phyloP scores from a whole-genome alignment of 768 basidiomycete species.

The Fomitopsis serialis region DNA sequence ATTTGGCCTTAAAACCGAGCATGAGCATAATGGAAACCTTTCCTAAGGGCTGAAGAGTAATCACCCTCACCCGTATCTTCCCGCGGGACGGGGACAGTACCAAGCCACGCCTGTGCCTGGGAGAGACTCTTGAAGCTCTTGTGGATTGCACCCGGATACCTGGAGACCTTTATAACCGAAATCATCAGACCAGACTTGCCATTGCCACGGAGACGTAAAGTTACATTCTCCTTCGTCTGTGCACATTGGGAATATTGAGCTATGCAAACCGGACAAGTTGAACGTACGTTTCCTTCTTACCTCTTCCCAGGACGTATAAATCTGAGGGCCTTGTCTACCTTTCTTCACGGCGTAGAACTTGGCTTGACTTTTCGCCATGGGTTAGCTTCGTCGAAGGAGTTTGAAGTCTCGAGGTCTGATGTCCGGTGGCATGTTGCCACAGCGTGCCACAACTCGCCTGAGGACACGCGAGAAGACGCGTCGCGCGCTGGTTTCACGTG shows the following conservation, averaged over 20 bases:
- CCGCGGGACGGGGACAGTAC: background rate
- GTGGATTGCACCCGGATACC: constrained; percentile 46
- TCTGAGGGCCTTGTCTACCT: constrained; percentile 51
- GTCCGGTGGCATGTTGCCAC: too few species aligned
- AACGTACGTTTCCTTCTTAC: constrained; percentile 23
- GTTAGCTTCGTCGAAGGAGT: background rate
- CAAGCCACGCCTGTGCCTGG: constrained; percentile 47
- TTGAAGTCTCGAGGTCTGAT: background rate
- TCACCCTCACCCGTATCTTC: too few species aligned
- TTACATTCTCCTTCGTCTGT: constrained; percentile 46
- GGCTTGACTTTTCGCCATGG: background rate
- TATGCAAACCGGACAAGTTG: too few species aligned
- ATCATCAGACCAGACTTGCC: too few species aligned
- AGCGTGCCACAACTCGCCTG: too few species aligned
- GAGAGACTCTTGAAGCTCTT: constrained; percentile 42
- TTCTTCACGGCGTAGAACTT: constrained; percentile 60
- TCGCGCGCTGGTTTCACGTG: too few species aligned
- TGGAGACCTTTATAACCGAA: constrained; percentile 35
- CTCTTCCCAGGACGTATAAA: constrained; percentile 59
- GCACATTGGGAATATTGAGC: background rate
- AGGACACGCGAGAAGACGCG: too few species aligned
- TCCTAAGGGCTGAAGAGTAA: background rate
- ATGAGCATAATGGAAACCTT: too few species aligned
- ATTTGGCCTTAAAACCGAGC: too few species aligned
- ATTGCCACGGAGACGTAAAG: background rate